phyloP scores from a whole-genome alignment of 768 basidiomycete genomes.

The Boletus subparvulus region DNA sequence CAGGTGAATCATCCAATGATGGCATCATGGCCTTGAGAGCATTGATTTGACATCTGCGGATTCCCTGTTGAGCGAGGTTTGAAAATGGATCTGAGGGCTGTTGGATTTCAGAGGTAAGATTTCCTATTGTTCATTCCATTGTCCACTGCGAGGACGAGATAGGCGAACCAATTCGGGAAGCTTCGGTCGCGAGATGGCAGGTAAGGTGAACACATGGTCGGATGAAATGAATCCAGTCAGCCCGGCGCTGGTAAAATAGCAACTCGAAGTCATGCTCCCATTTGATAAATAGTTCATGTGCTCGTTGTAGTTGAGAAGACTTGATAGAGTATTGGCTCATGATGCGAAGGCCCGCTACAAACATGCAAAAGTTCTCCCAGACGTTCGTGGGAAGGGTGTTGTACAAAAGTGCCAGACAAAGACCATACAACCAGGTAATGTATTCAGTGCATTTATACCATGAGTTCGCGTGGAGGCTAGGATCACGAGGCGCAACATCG shows the following conservation, averaged over 20 bases:
- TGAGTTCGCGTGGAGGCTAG: background rate
- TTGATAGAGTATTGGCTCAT: background rate
- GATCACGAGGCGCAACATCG: background rate
- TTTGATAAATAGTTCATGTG: background rate
- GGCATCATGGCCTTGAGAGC: background rate
- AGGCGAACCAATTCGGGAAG: background rate
- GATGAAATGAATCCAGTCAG: background rate
- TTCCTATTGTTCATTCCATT: background rate
- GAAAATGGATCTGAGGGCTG: background rate
- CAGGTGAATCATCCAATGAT: no score
- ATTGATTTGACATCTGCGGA: background rate
- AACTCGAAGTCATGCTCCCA: background rate
- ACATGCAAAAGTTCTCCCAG: conserved; percentile 5
- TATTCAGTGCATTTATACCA: background rate
- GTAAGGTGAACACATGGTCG: background rate
- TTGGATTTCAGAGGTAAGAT: background rate
- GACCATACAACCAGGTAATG: background rate
- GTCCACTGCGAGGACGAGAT: conserved; percentile 5
- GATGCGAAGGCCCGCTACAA: background rate
- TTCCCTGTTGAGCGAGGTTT: background rate
- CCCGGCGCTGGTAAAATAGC: background rate
- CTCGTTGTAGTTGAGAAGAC: background rate
- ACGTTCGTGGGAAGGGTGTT: background rate
- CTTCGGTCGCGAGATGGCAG: background rate
- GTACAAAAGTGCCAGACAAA: background rate